Conservation (phyloP, 345 rosid genomes). For the Raphanus raphanistrum region DNA sequence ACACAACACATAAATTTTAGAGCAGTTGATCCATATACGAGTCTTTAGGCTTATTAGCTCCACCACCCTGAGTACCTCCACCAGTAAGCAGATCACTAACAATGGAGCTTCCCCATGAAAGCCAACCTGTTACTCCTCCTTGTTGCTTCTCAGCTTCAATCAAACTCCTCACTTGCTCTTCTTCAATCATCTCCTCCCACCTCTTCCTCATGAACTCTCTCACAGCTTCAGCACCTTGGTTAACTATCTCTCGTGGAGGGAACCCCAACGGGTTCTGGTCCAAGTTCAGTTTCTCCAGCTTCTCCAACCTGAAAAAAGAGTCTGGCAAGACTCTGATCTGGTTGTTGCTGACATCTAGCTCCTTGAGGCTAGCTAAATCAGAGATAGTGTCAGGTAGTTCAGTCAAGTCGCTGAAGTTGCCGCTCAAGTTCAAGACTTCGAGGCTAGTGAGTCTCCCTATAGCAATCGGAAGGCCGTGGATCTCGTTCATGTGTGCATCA, state of each 20-base stretch:
- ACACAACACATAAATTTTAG: neutral
- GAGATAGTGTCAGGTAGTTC: constrained; percentile 73
- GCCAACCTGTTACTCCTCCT: constrained; percentile 65
- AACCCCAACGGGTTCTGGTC: constrained; percentile 78
- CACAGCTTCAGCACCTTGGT: constrained; percentile 63
- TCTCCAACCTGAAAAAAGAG: constrained; percentile 73
- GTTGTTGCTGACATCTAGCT: constrained; percentile 93
- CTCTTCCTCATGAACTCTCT: constrained; percentile 70
- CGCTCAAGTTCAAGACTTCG: constrained; percentile 74
- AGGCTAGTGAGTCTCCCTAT: constrained; percentile 77
- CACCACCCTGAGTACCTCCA: constrained; percentile 39
- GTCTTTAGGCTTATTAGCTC: constrained; percentile 28
- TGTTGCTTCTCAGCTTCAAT: constrained; percentile 57
- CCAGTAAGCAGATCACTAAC: constrained; percentile 45
- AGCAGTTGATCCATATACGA: constrained; percentile 37
- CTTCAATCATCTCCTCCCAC: constrained; percentile 65
- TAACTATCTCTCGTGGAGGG: constrained; percentile 65
- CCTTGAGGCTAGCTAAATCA: constrained; percentile 70
- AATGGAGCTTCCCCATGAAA: constrained; percentile 72
- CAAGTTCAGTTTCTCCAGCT: constrained; percentile 70
- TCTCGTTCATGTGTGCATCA: constrained; percentile 92
- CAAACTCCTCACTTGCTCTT: constrained; percentile 60
- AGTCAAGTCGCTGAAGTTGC: constrained; percentile 77
- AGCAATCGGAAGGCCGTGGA: constrained; percentile 72
- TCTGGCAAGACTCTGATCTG: constrained; percentile 78